Evolutionary conservation across 495 filamentous ascomycete species (phyloP), one percentile per base, ranked within the genome.

Genomic region (Penicillium maclennaniae): DNA sequence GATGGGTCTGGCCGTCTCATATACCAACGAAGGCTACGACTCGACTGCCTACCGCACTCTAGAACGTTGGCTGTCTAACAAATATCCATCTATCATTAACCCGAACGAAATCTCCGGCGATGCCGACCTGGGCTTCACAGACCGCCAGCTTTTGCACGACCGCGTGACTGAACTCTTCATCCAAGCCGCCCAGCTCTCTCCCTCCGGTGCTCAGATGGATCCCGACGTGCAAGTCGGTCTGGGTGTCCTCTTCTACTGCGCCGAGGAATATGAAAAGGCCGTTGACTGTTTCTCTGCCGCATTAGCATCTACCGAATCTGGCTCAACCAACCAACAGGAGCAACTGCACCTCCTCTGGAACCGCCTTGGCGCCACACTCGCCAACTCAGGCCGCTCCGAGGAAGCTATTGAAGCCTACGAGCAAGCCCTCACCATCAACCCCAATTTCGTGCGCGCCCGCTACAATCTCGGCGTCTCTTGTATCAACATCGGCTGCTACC

Each of bases 1-100:
- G 27, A 97, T 99, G 91, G 91, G 88, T 4, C 79, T 99, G 17
- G 90, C 92, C 38, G 93, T 99, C 39, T 92, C 87, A n/a, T 99
- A 97, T 70, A 97, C 95, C 31, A 99, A 99, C 73, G 93, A 99
- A 70, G 93, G 92, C 54, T 97, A 97, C 75, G 93, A 97, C 66
- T 89, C 85, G 56, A 92, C 90, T 19, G 95, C 93, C 53, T 99
- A 97, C 77, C 88, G 92, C 25, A 96, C 92, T 16, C 81, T 99
- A 15, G 95, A 99, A 74, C 88, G 91, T 59, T 99, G 93, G 93
- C 82, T 99, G 43, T 84, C 87, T 10, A 81, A 87, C 69, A 96
- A 93, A 69, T 98, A 98, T 70, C 93, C 93, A 7, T 69, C 81
- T 14, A 80, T 96, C 61, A 82, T 92, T 63, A 61, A 80, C 19